Evolutionary conservation across 2,329 filamentous ascomycete species (phyloP), one percentile per base, ranked within the genome.

Genomic region (Leptodontidium sp.): DNA sequence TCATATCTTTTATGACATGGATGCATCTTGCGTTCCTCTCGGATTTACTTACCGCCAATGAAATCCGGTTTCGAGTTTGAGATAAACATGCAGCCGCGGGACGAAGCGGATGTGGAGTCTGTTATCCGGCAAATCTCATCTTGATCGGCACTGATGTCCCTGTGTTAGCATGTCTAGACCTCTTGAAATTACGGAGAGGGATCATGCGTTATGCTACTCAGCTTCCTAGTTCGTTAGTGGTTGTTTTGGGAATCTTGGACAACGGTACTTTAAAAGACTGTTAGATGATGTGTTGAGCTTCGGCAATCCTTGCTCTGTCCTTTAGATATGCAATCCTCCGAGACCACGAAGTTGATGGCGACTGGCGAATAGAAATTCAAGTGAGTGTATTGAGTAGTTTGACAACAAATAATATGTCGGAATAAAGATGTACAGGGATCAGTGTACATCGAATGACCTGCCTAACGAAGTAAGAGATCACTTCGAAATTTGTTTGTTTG

Each of bases 71-170:
- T 6, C 55, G 32, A 24, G 8, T 2, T 40, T 38, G 55, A 40
- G 55, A 58, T 58, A 58, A 40, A 15, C 32, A 40, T 40, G 55
- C 12, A 55, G 15, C 14, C 11, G 14, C 52, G 32, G 55, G 32
- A 24, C 2, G 32, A 24, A 40, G n/a, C 8, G n/a, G 32, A 40
- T 17, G 35, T 58, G 11, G 35, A 26, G 32, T 40, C 21, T 58
- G 55, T 58, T 58, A 58, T 58, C 55, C 55, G 55, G 55, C 55
- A 58, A 58, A 40, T 58, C 17, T 58, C 8, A 14, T 40, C n/a
- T 17, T 14, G 17, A 58, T 58, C 55, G 55, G 55, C 35, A 24
- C 11, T 21, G 55, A 24, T 7, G 8, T 21, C 35, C 17, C n/a
- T 2, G 45, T 17, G 14, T n/a, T 17, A 9, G n/a, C 7, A n/a